Base-by-base conservation (phyloP, 768 basidiomycete genomes). In the Agaricus blazei region DNA sequence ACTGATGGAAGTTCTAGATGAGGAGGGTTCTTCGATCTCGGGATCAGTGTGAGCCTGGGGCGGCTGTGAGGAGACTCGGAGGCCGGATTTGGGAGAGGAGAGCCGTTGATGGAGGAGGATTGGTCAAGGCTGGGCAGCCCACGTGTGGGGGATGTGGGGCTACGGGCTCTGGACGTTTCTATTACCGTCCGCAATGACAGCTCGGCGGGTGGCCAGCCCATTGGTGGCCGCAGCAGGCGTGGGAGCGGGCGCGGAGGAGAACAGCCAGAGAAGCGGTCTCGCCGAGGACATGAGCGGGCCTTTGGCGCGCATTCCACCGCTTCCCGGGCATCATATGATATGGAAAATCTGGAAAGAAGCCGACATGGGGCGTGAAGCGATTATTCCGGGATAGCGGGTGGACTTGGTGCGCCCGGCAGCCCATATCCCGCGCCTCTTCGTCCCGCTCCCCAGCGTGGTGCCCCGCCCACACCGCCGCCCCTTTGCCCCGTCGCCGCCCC, bases 221-320 rank as follows among this genome's bases (percentile, higher is more conserved):
- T 48, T 48, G 47, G 9, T 36, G 43, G 19, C 5, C 19, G n/a
- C 12, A 29, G 14, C 47, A 54, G 37, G 52, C 37, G 46, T 54
- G 45, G 45, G 46, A 47, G 46, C 19, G 12, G 44, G n/a, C 45
- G 38, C 37, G 44, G 46, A 54, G 36, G 42, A 37, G 34, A 45
- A 53, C 29, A 38, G 40, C 15, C 12, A 40, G 15, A 40, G 49
- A 40, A 51, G 49, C 27, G 27, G 44, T 27, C 26, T 40, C 24
- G 52, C 52, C 52, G 52, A 54, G 52, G 52, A 54, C 52, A 47
- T 54, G 51, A 52, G 51, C 51, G 51, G 51, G 26, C 36, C 52
- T 38, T 24, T 26, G 52, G 36, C 42, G 52, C 52, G 52, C 45
- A 48, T 19, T 19, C 19, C 19, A 19, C 27, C 23, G 44, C 44